Evolutionary conservation across 208 protist genomes (phyloP).

Genomic region (Tritrichomonas foetus): DNA sequence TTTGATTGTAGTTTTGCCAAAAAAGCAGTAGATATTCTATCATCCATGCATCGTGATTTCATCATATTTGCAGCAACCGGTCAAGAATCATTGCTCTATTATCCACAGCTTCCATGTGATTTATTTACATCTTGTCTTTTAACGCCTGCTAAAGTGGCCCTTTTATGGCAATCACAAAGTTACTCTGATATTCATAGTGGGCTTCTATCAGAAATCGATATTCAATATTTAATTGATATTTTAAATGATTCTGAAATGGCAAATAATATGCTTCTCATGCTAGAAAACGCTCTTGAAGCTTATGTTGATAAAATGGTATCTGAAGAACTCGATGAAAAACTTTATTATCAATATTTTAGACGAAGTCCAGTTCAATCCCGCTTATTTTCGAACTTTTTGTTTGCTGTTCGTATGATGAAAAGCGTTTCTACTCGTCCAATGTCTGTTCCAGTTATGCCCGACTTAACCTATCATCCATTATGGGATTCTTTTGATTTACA

Average conservation of each 20-base stretch:
- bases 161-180: slow-evolving; percentile 16
- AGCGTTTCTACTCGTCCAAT: not conserved
- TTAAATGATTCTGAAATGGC: not conserved
- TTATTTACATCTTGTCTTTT: slow-evolving; percentile 7
- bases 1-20: slow-evolving; percentile 6
- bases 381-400: not conserved
- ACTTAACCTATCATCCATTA: not conserved
- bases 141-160: not conserved
- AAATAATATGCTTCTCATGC: not conserved
- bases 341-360: not conserved
- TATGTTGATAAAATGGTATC: slow-evolving; percentile 30
- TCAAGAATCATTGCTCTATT: slow-evolving; percentile 26
- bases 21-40: not conserved
- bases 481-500: slow-evolving; percentile 25
- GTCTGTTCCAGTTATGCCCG: not conserved
- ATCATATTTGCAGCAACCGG: not conserved
- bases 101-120: slow-evolving; percentile 4
- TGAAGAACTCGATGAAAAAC: not conserved
- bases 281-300: not conserved
- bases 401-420: slow-evolving; percentile 29
- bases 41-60: not conserved
- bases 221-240: not conserved
- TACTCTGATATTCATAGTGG: slow-evolving; percentile 32
- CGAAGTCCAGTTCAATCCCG: not conserved
- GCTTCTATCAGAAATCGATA: slow-evolving; percentile 30